phyloP scores from a whole-genome alignment of 1,139 yeast genomes.

The Protomyces inouyei region DNA sequence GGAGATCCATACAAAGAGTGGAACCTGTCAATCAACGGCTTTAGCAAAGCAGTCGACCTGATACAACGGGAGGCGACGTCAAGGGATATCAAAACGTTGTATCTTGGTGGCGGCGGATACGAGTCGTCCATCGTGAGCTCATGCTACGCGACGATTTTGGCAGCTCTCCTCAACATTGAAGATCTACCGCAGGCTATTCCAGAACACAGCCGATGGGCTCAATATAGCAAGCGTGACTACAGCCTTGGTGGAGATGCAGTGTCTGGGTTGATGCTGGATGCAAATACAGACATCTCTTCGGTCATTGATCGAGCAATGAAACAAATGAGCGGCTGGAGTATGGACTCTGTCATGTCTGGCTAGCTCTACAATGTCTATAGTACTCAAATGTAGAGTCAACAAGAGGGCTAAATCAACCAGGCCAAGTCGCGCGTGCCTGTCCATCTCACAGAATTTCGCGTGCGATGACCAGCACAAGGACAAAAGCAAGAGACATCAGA shows the following conservation, averaged over 20 bases:
- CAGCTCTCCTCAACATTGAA: not conserved
- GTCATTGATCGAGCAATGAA: not conserved
- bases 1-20: slow-evolving; percentile 60
- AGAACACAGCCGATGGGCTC: not conserved
- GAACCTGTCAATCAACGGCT: slow-evolving; percentile 46
- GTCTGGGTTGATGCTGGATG: not conserved
- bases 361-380: too few relatives aligned
- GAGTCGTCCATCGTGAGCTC: slow-evolving; percentile 59
- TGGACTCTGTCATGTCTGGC: not conserved
- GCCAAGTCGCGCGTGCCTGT: too few relatives aligned
- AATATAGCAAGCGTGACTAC: not conserved
- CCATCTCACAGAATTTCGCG: too few relatives aligned
- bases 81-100: slow-evolving; percentile 35
- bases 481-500: too few relatives aligned
- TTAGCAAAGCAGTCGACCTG: not conserved
- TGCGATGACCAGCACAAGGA: too few relatives aligned
- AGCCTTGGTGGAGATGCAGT: not conserved
- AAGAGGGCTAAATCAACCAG: too few relatives aligned
- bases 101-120: slow-evolving; percentile 79
- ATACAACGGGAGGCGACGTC: not conserved
- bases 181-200: not conserved
- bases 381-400: too few relatives aligned
- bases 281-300: not conserved
- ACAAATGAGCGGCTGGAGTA: not conserved
- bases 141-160: slow-evolving; percentile 58